A percentile compares a stretch with the other conserved stretches of the same genome.
Evolutionary conservation across 768 basidiomycete genomes (phyloP).

Genomic region (Rickenella mellea): DNA sequence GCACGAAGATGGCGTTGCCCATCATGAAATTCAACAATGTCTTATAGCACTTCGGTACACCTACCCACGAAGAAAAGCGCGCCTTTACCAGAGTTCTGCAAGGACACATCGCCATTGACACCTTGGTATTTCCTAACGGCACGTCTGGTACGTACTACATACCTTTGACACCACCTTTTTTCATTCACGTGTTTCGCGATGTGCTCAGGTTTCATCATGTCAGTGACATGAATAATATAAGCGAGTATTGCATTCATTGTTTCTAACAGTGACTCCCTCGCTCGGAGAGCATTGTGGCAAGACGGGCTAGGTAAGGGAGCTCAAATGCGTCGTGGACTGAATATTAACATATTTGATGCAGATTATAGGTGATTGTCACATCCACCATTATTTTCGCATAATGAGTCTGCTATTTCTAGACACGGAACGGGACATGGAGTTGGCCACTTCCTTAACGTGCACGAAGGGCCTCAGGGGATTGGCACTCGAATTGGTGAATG

Average conservation of each 20-base stretch:
- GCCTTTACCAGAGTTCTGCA: conserved; percentile 89
- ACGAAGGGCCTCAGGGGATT: conserved; percentile 69
- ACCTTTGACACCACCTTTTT: conserved; percentile 1
- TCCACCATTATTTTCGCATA: background rate
- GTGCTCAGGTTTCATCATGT: conserved; percentile 47
- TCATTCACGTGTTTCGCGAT: background rate
- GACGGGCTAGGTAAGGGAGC: conserved; percentile 63
- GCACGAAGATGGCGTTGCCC: background rate
- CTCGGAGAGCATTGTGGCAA: conserved; percentile 71
- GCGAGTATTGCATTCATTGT: background rate
- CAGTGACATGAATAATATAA: conserved; percentile 11
- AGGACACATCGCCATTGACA: conserved; percentile 86
- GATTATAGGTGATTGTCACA: conserved; percentile 45
- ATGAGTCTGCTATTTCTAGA: conserved; percentile 23
- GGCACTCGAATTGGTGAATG: conserved; percentile 29
- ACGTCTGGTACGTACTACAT: conserved; percentile 52
- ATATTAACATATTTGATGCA: conserved; percentile 13
- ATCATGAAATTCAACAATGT: background rate
- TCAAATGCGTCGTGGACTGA: background rate
- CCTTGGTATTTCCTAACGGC: conserved; percentile 70
- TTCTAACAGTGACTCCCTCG: background rate
- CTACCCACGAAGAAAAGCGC: conserved; percentile 72
- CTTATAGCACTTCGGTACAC: conserved; percentile 76
- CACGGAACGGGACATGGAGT: conserved; percentile 95
- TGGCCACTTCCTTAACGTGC: conserved; percentile 89